Percentiles rank a stretch among this genome's conserved stretches.
Conservation (phyloP, 2,329 filamentous ascomycete species). For the Colletotrichum cordylinicola region DNA sequence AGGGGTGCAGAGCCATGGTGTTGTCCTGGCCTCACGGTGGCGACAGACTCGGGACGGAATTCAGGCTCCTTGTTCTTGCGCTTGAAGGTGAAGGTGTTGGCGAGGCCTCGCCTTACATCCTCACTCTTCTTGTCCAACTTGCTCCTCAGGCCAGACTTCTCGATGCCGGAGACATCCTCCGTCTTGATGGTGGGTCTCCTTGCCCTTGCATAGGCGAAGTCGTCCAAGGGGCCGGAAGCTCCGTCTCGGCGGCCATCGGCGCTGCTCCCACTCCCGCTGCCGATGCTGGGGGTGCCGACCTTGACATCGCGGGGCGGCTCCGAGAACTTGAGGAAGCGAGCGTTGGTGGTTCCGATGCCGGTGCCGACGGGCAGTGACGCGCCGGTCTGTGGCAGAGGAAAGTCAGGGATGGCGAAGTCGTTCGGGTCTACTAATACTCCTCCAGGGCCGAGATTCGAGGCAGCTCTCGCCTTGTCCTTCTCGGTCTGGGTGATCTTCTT, state of each 20-base stretch:
- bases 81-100: constrained; percentile 58
- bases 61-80: constrained; percentile 49
- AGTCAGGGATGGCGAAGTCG: constrained; percentile 41
- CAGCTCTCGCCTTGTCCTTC: constrained; percentile 40
- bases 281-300: constrained; percentile 33
- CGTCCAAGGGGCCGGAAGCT: constrained; percentile 38
- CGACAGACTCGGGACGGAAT: constrained; percentile 40
- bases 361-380: constrained; percentile 35
- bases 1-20: neutral
- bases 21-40: constrained; percentile 38
- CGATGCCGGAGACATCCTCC: constrained; percentile 59
- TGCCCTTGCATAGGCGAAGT: constrained; percentile 49
- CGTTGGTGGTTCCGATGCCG: constrained; percentile 48
- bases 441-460: constrained; percentile 32
- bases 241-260: constrained; percentile 37
- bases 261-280: constrained; percentile 45
- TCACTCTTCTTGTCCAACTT: constrained; percentile 62
- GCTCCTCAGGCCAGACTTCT: constrained; percentile 58
- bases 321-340: constrained; percentile 51
- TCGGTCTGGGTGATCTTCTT: constrained; percentile 62
- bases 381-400: constrained; percentile 39
- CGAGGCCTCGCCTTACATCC: constrained; percentile 57
- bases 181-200: constrained; percentile 50
- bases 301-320: constrained; percentile 39
- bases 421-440: constrained; percentile 36